Evolutionary conservation across 768 basidiomycete genomes (phyloP), one percentile per base, ranked within the genome.

Genomic region (Suillus ampliporus): DNA sequence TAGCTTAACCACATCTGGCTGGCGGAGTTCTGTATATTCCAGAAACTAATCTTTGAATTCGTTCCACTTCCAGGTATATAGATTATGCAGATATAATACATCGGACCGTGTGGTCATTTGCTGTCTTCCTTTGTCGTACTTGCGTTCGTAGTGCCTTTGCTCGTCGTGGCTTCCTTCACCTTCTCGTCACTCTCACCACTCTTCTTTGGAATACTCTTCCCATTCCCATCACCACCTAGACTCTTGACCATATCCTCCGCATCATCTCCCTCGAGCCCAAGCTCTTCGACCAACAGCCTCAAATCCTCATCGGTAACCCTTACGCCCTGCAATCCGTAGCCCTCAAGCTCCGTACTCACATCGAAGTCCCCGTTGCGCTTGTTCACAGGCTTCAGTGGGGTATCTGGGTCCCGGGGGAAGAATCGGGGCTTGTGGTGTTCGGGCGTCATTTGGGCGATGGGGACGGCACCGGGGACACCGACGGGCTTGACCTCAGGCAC

Each of bases 381-480:
- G 75, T 89, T 89, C 51, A 83, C 81, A 4, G 87, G 84, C 63
- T 79, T 84, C 51, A 81, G 72, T 14, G 84, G 84, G n/a, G 82
- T 82, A 14, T 74, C 69, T 0, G 78, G 72, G 46, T 78, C 73
- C 46, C 67, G 71, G 56, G 85, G 82, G 44, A 86, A 80, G 52
- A 86, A 79, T 68, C 85, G 84, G 60, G 80, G 82, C 69, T 79
- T 86, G 68, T 94, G 81, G 54, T 82, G 89, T 44, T 89, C 85
- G n/a, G 90, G 89, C 8, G 89, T 90, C 89, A 94, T 94, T 71
- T 94, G 86, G 9, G 87, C 77, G 11, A 92, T 91, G 9, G 86
- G 80, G 34, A 84, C 79, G 0, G 90, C 93, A 4, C 93, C 93
- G 3, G 94, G 91, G 7, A 95, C 90, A 60, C 92, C 93, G 57